Percentiles rank a stretch among this genome's conserved stretches.
Evolutionary conservation across 2,329 filamentous ascomycete species (phyloP).

Genomic region (Fusarium longipes): DNA sequence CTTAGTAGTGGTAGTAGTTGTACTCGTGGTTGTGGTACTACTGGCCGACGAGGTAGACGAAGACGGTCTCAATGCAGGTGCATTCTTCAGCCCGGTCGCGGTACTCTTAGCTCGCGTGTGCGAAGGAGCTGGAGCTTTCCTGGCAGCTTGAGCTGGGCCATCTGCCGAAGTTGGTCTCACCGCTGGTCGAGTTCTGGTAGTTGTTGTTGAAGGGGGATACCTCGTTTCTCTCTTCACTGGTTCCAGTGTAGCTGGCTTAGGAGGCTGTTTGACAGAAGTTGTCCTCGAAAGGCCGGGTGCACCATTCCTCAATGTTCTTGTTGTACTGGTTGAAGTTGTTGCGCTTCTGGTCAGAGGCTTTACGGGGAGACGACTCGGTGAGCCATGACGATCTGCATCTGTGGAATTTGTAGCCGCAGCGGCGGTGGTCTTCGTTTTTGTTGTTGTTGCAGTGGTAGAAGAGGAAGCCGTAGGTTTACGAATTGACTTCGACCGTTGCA

Average conservation of each 20-base stretch:
- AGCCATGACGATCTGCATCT: slow-evolving; percentile 43
- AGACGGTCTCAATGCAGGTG: slow-evolving; percentile 49
- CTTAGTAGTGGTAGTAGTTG: slow-evolving; percentile 34
- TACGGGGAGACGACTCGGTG: slow-evolving; percentile 63
- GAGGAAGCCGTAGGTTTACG: slow-evolving; percentile 53
- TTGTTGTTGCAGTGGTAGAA: slow-evolving; percentile 25
- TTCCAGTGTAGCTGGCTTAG: slow-evolving; percentile 26
- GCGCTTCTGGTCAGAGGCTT: slow-evolving; percentile 56
- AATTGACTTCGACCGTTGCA: slow-evolving; percentile 61
- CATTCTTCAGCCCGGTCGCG: slow-evolving; percentile 43
- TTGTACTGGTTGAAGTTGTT: slow-evolving; percentile 44
- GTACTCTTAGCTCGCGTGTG: slow-evolving; percentile 52
- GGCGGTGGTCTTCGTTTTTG: not conserved
- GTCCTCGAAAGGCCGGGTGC: slow-evolving; percentile 34
- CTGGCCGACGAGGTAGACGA: slow-evolving; percentile 43
- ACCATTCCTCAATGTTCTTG: slow-evolving; percentile 37
- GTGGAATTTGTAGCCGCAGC: slow-evolving; percentile 20
- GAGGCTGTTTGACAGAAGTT: slow-evolving; percentile 41
- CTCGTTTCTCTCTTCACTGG: slow-evolving; percentile 43
- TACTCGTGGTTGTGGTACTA: slow-evolving; percentile 31
- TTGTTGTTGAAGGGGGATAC: slow-evolving; percentile 52
- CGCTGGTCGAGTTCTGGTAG: slow-evolving; percentile 45
- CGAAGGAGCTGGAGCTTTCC: slow-evolving; percentile 29
- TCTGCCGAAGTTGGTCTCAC: slow-evolving; percentile 50
- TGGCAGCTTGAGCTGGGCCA: slow-evolving; percentile 38